Percentiles rank a stretch among this genome's conserved stretches.
Conservation (phyloP, 805 yeast genomes). For the Ogataea corticis region DNA sequence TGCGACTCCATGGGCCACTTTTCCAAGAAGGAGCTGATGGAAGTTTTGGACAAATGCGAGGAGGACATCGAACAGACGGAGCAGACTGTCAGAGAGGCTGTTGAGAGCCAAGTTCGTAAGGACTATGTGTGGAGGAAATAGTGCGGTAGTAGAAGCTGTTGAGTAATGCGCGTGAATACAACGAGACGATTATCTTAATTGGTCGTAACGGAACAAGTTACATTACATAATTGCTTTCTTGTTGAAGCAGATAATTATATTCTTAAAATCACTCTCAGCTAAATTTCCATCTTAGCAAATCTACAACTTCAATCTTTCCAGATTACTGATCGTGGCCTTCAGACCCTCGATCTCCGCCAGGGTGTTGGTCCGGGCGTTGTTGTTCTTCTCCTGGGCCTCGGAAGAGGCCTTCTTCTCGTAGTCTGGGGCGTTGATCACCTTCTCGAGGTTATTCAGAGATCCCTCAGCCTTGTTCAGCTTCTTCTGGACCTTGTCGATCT, state of each 20-base stretch:
- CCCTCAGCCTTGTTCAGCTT: slow-evolving; percentile 69
- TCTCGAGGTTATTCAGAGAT: slow-evolving; percentile 62
- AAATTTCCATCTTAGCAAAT: neutral
- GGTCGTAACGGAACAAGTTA: too few species aligned
- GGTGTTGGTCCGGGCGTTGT: slow-evolving; percentile 63
- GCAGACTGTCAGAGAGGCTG: slow-evolving; percentile 43
- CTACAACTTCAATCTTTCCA: slow-evolving; percentile 72
- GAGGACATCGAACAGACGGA: slow-evolving; percentile 46
- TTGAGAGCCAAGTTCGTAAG: slow-evolving; percentile 47
- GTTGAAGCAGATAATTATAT: too few species aligned
- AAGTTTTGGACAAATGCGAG: slow-evolving; percentile 54
- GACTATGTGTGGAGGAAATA: slow-evolving; percentile 58
- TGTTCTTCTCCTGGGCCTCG: slow-evolving; percentile 77
- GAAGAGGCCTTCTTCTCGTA: slow-evolving; percentile 83
- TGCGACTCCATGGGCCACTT: slow-evolving; percentile 76
- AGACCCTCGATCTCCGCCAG: slow-evolving; percentile 89
- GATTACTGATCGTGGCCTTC: slow-evolving; percentile 79
- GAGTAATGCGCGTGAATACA: too few species aligned
- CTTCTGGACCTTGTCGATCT: slow-evolving; percentile 77
- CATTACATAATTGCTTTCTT: too few species aligned
- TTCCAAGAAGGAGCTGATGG: slow-evolving; percentile 52
- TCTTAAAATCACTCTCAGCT: too few species aligned
- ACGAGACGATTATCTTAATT: too few species aligned
- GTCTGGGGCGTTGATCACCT: slow-evolving; percentile 69
- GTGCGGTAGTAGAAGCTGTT: too few species aligned